phyloP scores from a whole-genome alignment of 805 yeast genomes.

The Lipomyces yamadae region DNA sequence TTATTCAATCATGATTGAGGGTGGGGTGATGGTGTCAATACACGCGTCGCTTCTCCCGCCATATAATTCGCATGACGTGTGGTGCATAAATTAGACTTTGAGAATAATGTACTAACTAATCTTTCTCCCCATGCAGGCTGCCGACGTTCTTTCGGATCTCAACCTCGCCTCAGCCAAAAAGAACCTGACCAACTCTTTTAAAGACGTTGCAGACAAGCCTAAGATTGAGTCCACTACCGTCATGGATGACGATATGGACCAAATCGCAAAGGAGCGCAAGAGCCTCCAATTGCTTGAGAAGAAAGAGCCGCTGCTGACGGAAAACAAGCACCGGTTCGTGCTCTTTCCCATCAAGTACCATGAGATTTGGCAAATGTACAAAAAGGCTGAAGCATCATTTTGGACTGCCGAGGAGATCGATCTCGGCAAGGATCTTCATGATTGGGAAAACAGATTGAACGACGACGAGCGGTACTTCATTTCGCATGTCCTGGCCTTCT shows the following conservation, averaged over 20 bases:
- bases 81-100: not conserved
- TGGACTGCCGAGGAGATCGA: conserved; percentile 99
- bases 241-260: conserved; percentile 16
- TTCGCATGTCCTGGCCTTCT: conserved; percentile 92
- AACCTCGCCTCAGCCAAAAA: conserved; percentile 34
- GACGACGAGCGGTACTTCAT: conserved; percentile 92
- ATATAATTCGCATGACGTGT: not conserved
- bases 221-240: conserved; percentile 18
- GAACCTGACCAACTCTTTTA: conserved; percentile 25
- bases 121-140: conserved; percentile 30
- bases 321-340: conserved; percentile 87
- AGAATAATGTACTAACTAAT: not conserved
- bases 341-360: conserved; percentile 95
- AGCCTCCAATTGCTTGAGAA: conserved; percentile 73
- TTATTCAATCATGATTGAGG: not conserved
- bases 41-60: not conserved
- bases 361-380: conserved; percentile 98
- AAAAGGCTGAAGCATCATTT: conserved; percentile 98
- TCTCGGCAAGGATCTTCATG: conserved; percentile 84
- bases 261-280: conserved; percentile 39
- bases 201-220: conserved; percentile 11
- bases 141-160: conserved; percentile 33
- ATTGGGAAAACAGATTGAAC: conserved; percentile 88
- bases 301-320: conserved; percentile 85
- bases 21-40: not conserved